Evolutionary conservation across 129 eudicot species (phyloP), one percentile per base, ranked within the genome.

Genomic region (Pseudognaphalium luteoalbum): DNA sequence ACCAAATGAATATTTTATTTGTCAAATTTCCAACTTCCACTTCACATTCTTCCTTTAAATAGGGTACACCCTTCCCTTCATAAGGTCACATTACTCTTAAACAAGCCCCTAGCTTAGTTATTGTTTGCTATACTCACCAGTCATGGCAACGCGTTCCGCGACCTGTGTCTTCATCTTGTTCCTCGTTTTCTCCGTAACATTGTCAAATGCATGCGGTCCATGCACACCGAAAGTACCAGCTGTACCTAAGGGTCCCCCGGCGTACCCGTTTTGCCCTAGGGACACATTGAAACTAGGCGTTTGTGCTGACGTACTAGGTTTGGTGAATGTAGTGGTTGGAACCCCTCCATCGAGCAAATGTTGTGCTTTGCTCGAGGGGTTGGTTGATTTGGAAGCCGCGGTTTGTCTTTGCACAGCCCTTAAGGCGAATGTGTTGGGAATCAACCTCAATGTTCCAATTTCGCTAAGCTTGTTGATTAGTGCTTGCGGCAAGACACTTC

Each of bases 391-490:
- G 76, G 96, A 90, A 57, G 96, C 58, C 33, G 96, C 96, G 11
- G 90, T 69, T 41, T 89, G 96, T 50, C 92, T 89, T 74, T 89
- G 96, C 84, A 89, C 92, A 0, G 92, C 85, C 66, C 81, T 89
- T 14, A 89, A 89, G 84, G 96, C 96, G 8, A 90, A 85, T 41
- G 77, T 90, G 15, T 79, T 90, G 11, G 96, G 96, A 20, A 85
- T 87, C 42, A 90, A 90, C 87, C 76, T 90, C 41, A 81, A 87
- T 15, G 67, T 90, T 59, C 96, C 96, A 11, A 28, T 90, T 34
- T 71, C 96, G 1, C 88, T 90, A 21, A 87, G 92, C 61, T 82
- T 78, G 73, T 41, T 90, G 21, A 29, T 85, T 7, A 90, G 87
- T 64, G 87, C 96, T 64, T 90, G 96, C 63, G 72, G 68, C 20